Percentiles rank a stretch among this genome's conserved stretches.
Conservation (phyloP, 768 basidiomycete genomes). For the Lactarius indigo region DNA sequence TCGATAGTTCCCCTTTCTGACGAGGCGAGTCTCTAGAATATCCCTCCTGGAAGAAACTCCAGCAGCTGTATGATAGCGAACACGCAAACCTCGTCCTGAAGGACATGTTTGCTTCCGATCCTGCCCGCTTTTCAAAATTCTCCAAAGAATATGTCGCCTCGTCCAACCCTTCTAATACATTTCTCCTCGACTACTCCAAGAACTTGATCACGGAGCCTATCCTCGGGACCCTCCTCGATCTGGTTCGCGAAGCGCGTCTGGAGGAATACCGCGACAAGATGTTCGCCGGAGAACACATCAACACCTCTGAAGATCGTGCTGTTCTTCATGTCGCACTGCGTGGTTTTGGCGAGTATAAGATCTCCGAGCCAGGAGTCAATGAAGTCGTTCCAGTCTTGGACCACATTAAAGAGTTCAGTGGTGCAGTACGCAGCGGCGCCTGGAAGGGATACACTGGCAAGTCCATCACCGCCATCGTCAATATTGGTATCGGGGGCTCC, state of each 20-base stretch:
- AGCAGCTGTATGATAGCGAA: slow-evolving; percentile 74
- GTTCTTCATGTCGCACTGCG: slow-evolving; percentile 94
- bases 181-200: slow-evolving; percentile 97
- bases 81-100: slow-evolving; percentile 75
- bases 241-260: slow-evolving; percentile 83
- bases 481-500: slow-evolving; percentile 98
- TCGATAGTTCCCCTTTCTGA: neutral
- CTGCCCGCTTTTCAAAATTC: slow-evolving; percentile 82
- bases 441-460: slow-evolving; percentile 99
- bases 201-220: slow-evolving; percentile 89
- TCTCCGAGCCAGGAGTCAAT: slow-evolving; percentile 74
- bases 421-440: slow-evolving; percentile 75
- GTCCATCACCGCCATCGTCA: slow-evolving; percentile 89
- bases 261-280: slow-evolving; percentile 86
- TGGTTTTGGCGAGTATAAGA: slow-evolving; percentile 71
- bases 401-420: slow-evolving; percentile 90
- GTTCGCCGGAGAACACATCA: slow-evolving; percentile 96
- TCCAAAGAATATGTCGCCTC: slow-evolving; percentile 69
- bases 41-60: slow-evolving; percentile 86
- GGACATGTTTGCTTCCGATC: slow-evolving; percentile 89
- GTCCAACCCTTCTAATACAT: slow-evolving; percentile 62
- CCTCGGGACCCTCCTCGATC: slow-evolving; percentile 67
- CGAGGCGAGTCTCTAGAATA: slow-evolving; percentile 57
- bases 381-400: slow-evolving; percentile 80
- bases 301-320: slow-evolving; percentile 96